Percentiles rank a stretch among this genome's conserved stretches.
Evolutionary conservation across 768 basidiomycete species (phyloP).

Genomic region (Auriscalpium microsporum): DNA sequence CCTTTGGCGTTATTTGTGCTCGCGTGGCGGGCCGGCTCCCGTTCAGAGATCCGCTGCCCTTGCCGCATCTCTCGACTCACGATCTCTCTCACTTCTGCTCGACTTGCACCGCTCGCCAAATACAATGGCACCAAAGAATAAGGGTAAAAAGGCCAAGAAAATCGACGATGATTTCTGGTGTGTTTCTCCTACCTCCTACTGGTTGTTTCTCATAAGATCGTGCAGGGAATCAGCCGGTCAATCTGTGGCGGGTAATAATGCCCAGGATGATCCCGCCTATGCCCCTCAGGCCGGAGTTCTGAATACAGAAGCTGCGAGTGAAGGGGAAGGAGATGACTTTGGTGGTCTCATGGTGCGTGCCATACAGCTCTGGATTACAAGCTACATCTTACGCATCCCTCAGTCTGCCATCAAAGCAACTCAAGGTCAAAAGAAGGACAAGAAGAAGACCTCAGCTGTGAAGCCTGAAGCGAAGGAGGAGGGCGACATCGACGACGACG

Average conservation of each 20-base stretch:
- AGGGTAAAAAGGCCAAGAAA: slow-evolving; percentile 85
- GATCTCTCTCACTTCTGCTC: too few relatives aligned
- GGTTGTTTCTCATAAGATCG: neutral
- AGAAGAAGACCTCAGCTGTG: slow-evolving; percentile 31
- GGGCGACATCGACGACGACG: slow-evolving; percentile 42
- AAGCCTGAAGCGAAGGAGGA: slow-evolving; percentile 22
- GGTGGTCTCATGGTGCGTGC: slow-evolving; percentile 67
- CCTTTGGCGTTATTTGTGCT: too few relatives aligned
- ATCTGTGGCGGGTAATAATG: slow-evolving; percentile 37
- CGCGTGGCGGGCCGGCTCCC: too few relatives aligned
- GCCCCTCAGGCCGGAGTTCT: slow-evolving; percentile 26
- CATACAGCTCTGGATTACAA: neutral
- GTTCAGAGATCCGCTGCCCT: too few relatives aligned
- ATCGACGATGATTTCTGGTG: slow-evolving; percentile 84
- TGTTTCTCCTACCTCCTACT: slow-evolving; percentile 8
- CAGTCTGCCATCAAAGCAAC: slow-evolving; percentile 61
- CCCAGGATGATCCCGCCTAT: slow-evolving; percentile 35
- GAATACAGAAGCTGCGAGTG: slow-evolving; percentile 32
- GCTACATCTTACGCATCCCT: neutral
- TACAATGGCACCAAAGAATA: slow-evolving; percentile 56
- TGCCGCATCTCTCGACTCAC: too few relatives aligned
- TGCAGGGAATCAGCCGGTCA: slow-evolving; percentile 61
- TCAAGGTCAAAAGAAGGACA: slow-evolving; percentile 45
- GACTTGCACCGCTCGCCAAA: neutral
- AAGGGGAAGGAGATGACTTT: slow-evolving; percentile 55